phyloP scores from a whole-genome alignment of 371 early-diverging fungal genomes.

The Apophysomyces variabilis region DNA sequence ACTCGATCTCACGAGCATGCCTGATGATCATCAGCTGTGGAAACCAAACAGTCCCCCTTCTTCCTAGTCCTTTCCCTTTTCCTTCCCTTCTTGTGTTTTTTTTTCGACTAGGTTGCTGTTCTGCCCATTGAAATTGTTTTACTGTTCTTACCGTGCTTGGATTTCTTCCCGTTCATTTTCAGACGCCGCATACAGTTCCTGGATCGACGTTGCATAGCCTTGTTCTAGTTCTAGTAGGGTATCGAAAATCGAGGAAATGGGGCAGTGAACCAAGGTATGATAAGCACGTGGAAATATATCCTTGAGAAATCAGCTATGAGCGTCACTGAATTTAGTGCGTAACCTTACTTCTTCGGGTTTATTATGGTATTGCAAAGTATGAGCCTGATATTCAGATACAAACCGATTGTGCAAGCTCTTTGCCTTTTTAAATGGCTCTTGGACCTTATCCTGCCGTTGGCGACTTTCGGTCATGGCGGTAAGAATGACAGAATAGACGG shows the following conservation, averaged over 20 bases:
- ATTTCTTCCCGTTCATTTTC: slow-evolving; percentile 52
- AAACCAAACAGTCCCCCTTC: no score
- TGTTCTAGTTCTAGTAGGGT: slow-evolving; percentile 71
- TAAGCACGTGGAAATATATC: slow-evolving; percentile 76
- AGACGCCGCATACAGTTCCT: slow-evolving; percentile 44
- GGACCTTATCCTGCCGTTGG: not conserved
- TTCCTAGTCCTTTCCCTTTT: not conserved
- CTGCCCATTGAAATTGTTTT: no score
- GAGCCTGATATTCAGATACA: slow-evolving; percentile 42
- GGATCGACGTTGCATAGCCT: slow-evolving; percentile 65
- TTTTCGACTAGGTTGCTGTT: no score
- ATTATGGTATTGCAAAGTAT: slow-evolving; percentile 51
- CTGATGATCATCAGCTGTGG: slow-evolving; percentile 17
- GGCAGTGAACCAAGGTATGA: slow-evolving; percentile 69
- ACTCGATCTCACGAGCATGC: slow-evolving; percentile 44
- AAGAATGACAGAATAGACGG: slow-evolving; percentile 43
- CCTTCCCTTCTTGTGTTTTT: not conserved
- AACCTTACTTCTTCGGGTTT: slow-evolving; percentile 51
- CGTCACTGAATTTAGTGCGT: not conserved
- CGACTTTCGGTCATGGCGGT: slow-evolving; percentile 1
- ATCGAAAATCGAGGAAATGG: slow-evolving; percentile 65
- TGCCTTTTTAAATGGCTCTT: slow-evolving; percentile 11
- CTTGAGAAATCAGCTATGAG: slow-evolving; percentile 28
- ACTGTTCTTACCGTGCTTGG: slow-evolving; percentile 34
- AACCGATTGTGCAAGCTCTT: slow-evolving; percentile 26